These are phyloP conservation scores for Phellinidium pouzarii DNA, from an alignment of 1,284 basidiomycete genomes.

Conservation along the genomic window DNA sequence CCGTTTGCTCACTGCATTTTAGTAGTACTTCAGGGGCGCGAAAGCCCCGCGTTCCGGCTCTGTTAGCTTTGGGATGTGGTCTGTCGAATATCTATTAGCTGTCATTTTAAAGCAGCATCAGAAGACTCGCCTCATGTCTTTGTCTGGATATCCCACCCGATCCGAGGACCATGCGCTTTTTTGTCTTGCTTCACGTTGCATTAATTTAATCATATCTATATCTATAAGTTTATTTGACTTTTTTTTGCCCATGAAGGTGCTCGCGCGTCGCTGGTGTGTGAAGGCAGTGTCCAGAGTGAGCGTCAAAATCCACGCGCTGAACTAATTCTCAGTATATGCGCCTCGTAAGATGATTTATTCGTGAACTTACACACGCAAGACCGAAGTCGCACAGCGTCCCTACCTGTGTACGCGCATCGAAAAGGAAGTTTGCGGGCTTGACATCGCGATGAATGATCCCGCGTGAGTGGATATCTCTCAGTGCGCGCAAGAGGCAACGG, in stretches of 20 bases:
- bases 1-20: conserved; percentile 92
- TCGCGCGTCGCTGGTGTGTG: conserved; percentile 59
- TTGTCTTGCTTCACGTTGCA: conserved; percentile 57
- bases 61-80: conserved; percentile 88
- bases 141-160: conserved; percentile 66
- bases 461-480: conserved; percentile 85
- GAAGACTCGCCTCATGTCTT: conserved; percentile 50
- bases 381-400: conserved; percentile 96
- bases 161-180: conserved; percentile 52
- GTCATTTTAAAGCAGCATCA: conserved; percentile 5
- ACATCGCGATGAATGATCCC: conserved; percentile 95
- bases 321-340: neutral
- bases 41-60: conserved; percentile 95
- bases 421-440: conserved; percentile 98
- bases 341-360: neutral
- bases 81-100: conserved; percentile 31
- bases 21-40: conserved; percentile 94
- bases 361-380: conserved; percentile 71
- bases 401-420: conserved; percentile 76
- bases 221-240: conserved; percentile 36
- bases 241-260: conserved; percentile 62
- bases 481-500: conserved; percentile 83
- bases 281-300: conserved; percentile 52
- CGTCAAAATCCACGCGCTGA: conserved; percentile 32
- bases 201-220: conserved; percentile 38